Evolutionary conservation across 1,139 yeast genomes (phyloP).

Genomic region (Taiozyma sp.): DNA sequence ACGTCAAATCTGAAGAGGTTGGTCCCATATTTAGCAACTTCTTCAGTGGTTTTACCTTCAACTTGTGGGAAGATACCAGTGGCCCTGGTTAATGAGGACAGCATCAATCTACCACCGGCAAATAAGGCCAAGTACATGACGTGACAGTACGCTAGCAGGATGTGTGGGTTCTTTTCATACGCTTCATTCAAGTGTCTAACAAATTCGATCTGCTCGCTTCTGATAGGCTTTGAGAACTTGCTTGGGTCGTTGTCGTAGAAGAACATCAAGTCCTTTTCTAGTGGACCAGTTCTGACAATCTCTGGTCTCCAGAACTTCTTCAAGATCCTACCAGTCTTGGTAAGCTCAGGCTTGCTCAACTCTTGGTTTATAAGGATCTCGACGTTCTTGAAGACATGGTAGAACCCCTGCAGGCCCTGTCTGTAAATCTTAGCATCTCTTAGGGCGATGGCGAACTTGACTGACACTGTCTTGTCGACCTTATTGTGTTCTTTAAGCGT

Average conservation of each 20-base stretch:
- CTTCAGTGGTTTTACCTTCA: conserved; percentile 55
- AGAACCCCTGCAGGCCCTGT: conserved; percentile 75
- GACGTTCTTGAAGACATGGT: conserved; percentile 66
- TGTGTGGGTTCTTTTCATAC: conserved; percentile 58
- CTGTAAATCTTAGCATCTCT: conserved; percentile 72
- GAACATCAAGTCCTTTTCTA: conserved; percentile 60
- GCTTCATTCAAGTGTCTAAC: conserved; percentile 51
- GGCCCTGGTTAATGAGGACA: conserved; percentile 60
- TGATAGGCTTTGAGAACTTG: conserved; percentile 51
- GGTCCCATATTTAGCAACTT: conserved; percentile 56
- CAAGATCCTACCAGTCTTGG: conserved; percentile 33
- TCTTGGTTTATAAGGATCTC: conserved; percentile 52
- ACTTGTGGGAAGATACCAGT: conserved; percentile 73
- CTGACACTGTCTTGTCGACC: conserved; percentile 62
- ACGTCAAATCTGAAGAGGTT: conserved; percentile 70
- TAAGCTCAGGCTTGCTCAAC: conserved; percentile 33
- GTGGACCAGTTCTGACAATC: conserved; percentile 48
- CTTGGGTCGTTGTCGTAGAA: conserved; percentile 51
- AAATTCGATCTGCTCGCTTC: conserved; percentile 58
- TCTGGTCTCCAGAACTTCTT: conserved; percentile 67
- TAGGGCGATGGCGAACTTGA: conserved; percentile 69
- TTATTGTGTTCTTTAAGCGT: conserved; percentile 63
- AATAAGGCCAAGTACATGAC: conserved; percentile 81
- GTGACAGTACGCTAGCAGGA: conserved; percentile 78
- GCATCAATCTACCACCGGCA: conserved; percentile 79